Evolutionary conservation across 2,329 filamentous ascomycete genomes (phyloP).

Genomic region (Trichocomaceae sp.): DNA sequence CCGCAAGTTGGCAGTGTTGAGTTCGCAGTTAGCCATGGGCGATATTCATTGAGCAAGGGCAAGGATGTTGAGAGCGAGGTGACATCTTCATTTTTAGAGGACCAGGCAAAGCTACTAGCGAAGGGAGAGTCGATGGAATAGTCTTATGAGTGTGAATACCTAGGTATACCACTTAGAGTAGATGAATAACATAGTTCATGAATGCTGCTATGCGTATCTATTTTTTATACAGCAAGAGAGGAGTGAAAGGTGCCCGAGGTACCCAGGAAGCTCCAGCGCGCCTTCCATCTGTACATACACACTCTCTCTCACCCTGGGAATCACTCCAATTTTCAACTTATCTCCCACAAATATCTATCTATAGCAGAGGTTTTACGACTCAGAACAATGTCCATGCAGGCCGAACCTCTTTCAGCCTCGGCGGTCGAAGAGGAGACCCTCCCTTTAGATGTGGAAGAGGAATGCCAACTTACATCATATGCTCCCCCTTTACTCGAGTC

Average conservation of each 20-base stretch:
- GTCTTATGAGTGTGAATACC: neutral
- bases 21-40: neutral
- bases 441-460: neutral
- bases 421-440: neutral
- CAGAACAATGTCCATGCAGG: constrained; percentile 7
- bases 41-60: neutral
- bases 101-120: neutral
- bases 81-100: neutral
- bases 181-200: too few relatives aligned
- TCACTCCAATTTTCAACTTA: neutral
- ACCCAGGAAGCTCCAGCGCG: neutral
- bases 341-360: constrained; percentile 1
- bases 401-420: constrained; percentile 3
- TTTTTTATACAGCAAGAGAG: neutral
- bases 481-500: neutral
- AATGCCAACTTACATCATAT: neutral
- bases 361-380: constrained; percentile 7
- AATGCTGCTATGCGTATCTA: too few relatives aligned
- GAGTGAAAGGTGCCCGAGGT: neutral
- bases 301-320: neutral
- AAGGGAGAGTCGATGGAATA: neutral
- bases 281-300: neutral
- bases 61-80: neutral
- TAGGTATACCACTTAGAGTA: too few relatives aligned
- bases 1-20: constrained; percentile 8